A percentile compares a stretch with the other conserved stretches of the same genome.
Conservation (phyloP, 805 yeast species). For the Henningerozyma blattae region DNA sequence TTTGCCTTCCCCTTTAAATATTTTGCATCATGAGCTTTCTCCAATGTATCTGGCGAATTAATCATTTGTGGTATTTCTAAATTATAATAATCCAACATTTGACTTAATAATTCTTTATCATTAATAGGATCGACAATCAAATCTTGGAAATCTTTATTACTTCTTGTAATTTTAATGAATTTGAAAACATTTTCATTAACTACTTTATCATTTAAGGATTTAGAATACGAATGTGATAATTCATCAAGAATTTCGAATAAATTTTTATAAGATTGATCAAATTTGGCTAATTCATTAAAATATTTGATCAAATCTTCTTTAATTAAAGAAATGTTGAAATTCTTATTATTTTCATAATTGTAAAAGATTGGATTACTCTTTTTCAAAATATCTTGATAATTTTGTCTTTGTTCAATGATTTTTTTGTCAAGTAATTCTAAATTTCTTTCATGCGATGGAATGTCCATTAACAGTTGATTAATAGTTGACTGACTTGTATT, state of each 20-base stretch:
- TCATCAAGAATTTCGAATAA: conserved; percentile 29
- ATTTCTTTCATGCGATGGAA: conserved; percentile 4
- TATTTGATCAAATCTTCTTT: conserved; percentile 6
- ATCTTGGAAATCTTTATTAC: conserved; percentile 10
- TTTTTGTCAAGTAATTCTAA: conserved; percentile 10
- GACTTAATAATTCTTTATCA: conserved; percentile 15
- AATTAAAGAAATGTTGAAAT: conserved; percentile 3
- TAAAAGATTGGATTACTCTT: conserved; percentile 14
- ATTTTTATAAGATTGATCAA: conserved; percentile 14
- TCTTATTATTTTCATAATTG: conserved; percentile 10
- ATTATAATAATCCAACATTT: conserved; percentile 14
- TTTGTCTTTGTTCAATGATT: conserved; percentile 10
- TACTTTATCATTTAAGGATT: conserved; percentile 76
- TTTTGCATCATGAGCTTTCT: conserved; percentile 8
- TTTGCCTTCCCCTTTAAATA: conserved; percentile 17
- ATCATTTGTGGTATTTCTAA: conserved; percentile 18
- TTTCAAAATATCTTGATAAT: conserved; percentile 10
- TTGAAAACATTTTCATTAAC: conserved; percentile 60
- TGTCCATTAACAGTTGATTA: conserved; percentile 4
- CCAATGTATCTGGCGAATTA: conserved; percentile 13
- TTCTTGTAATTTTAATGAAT: conserved; percentile 31
- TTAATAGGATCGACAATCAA: conserved; percentile 11
- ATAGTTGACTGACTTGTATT: conserved; percentile 2
- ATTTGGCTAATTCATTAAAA: conserved; percentile 8
- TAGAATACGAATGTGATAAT: conserved; percentile 54